These are phyloP conservation scores for Fistulinella staudtii DNA, from an alignment of 1,284 basidiomycete species.

Conservation along the genomic window DNA sequence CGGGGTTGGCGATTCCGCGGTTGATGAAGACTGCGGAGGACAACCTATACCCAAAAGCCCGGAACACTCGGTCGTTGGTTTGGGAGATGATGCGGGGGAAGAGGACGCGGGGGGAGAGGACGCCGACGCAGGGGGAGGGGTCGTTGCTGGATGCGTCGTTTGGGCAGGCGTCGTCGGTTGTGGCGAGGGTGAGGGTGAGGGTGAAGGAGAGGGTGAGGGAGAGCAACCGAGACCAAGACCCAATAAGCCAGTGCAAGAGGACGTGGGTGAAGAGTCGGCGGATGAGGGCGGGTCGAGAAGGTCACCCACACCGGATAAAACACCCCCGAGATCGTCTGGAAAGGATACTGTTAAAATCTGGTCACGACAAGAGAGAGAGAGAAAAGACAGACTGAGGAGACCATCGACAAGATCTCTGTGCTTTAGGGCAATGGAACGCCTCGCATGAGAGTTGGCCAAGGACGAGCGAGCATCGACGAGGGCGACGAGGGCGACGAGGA, in stretches of 20 bases:
- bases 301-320: not conserved
- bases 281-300: conserved; percentile 11
- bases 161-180: not conserved
- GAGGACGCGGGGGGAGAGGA: too few relatives aligned
- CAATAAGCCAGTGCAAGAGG: conserved; percentile 13
- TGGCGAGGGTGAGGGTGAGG: too few relatives aligned
- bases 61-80: too few relatives aligned
- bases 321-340: conserved; percentile 4
- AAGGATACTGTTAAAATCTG: not conserved
- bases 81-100: too few relatives aligned
- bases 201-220: conserved; percentile 2
- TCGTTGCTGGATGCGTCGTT: not conserved
- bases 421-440: conserved; percentile 36
- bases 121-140: too few relatives aligned
- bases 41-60: too few relatives aligned
- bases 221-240: conserved; percentile 16
- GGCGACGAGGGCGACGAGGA: conserved; percentile 25
- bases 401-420: conserved; percentile 23
- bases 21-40: too few relatives aligned
- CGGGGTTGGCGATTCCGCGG: too few relatives aligned
- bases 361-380: not conserved
- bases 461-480: conserved; percentile 37
- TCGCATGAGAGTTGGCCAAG: conserved; percentile 40
- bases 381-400: conserved; percentile 13
- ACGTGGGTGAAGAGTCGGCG: conserved; percentile 5